These are phyloP conservation scores for Diutina catenulata DNA, from an alignment of 1,139 yeast species.

Conservation along the genomic window DNA sequence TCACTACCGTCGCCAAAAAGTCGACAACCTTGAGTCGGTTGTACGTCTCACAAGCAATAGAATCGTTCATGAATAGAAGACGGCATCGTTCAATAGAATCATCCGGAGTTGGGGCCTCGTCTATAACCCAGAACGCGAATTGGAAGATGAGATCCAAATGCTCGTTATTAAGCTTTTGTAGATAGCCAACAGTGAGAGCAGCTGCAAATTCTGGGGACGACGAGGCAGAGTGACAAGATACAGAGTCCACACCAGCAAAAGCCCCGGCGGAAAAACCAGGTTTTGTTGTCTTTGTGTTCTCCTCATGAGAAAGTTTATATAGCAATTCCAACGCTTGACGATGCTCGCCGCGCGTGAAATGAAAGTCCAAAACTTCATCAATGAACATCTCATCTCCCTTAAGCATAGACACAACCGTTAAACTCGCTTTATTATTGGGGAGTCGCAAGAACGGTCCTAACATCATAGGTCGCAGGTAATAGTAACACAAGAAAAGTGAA, in stretches of 20 bases:
- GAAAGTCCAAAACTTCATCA: conserved; percentile 71
- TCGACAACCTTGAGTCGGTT: conserved; percentile 43
- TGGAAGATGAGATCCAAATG: conserved; percentile 45
- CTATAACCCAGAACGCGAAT: conserved; percentile 46
- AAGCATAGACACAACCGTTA: conserved; percentile 33
- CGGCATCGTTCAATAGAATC: conserved; percentile 16
- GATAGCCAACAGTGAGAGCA: conserved; percentile 40
- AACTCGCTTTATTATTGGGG: conserved; percentile 60
- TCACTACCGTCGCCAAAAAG: conserved; percentile 20
- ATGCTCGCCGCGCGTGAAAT: conserved; percentile 52
- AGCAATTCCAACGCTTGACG: conserved; percentile 57
- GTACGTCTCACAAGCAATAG: conserved; percentile 49
- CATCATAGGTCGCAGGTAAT: conserved; percentile 53
- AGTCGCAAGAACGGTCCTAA: conserved; percentile 76
- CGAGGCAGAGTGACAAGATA: too few species aligned
- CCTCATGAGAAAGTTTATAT: conserved; percentile 20
- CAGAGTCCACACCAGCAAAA: too few species aligned
- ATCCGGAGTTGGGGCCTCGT: conserved; percentile 11
- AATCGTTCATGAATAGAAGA: conserved; percentile 56
- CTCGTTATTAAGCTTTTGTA: conserved; percentile 45
- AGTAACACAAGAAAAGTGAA: conserved; percentile 64
- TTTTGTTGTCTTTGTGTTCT: conserved; percentile 12
- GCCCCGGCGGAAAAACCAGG: conserved; percentile 17
- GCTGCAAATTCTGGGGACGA: background rate
- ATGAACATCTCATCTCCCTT: conserved; percentile 31